Percentiles rank a stretch among this genome's conserved stretches.
Evolutionary conservation across 202 grass and related monocot genomes (phyloP).

Genomic region (Thinopyrum obtusiflorum): DNA sequence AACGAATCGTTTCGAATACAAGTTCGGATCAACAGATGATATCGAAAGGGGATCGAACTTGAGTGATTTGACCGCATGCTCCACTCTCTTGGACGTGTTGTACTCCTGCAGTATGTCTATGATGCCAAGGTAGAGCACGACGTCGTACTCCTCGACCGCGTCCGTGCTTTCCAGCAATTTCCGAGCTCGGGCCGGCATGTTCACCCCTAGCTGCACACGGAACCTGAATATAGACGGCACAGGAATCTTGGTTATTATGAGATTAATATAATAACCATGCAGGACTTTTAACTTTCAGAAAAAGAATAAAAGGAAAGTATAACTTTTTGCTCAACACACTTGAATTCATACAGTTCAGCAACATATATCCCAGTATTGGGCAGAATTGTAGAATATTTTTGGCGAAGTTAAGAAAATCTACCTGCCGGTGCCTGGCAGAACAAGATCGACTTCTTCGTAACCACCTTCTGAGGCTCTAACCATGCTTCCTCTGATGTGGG

Average conservation of each 20-base stretch:
- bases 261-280: background rate
- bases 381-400: slow-evolving; percentile 4
- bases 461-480: slow-evolving; percentile 92
- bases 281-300: background rate
- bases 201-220: slow-evolving; percentile 91
- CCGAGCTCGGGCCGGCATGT: slow-evolving; percentile 87
- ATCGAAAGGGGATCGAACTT: slow-evolving; percentile 92
- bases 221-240: slow-evolving; percentile 60
- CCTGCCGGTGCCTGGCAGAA: slow-evolving; percentile 88
- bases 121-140: slow-evolving; percentile 93
- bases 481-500: slow-evolving; percentile 98
- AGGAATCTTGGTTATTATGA: slow-evolving; percentile 12
- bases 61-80: slow-evolving; percentile 81
- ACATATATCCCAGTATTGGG: background rate
- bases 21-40: slow-evolving; percentile 73
- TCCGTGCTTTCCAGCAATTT: slow-evolving; percentile 51
- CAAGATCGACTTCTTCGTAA: slow-evolving; percentile 93
- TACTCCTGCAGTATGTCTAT: slow-evolving; percentile 97
- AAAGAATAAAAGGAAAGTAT: background rate
- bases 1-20: slow-evolving; percentile 81
- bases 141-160: slow-evolving; percentile 62
- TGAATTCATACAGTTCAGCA: background rate
- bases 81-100: slow-evolving; percentile 76
- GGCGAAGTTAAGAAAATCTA: slow-evolving; percentile 34
- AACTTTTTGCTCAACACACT: background rate